Evolutionary conservation across 2,329 filamentous ascomycete genomes (phyloP), one percentile per base, ranked within the genome.

Genomic region (Calonectria pseudoturangicola): DNA sequence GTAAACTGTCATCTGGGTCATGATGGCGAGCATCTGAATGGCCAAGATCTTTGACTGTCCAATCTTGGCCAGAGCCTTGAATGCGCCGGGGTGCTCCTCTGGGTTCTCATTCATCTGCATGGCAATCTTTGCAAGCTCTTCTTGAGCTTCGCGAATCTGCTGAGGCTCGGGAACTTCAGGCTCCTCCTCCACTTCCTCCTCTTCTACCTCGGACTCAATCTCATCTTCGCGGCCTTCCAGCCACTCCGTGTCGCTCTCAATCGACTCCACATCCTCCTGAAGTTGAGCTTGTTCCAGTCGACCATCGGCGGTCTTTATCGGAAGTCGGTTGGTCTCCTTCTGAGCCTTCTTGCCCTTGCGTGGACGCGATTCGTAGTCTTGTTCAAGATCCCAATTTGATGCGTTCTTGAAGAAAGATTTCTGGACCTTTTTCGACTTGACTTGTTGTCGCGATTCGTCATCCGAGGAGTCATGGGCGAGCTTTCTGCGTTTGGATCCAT

Each of bases 1-100:
- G 88, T 96, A 99, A 15, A 98, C 92, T 0, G 96, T 91, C 82
- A 97, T 89, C 84, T 98, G 96, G 27, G 97, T 95, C 60, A 93
- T 94, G 75, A 99, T 87, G 8, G 94, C 93, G 73, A 99, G 89
- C 84, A 98, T 98, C 86, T 94, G 93, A 66, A 99, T 92, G 2
- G 93, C 92, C 16, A 90, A 84, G 74, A 96, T 92, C 16, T 88
- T 88, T 9, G 93, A 93, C 68, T 92, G 88, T 25, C 93, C 93
- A 77, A 98, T 91, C 79, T 93, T 91, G 39, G 92, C 93, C 79
- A 98, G 86, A 5, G 91, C 90, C 83, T 94, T 96, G 86, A 98
- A 93, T 25, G 92, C 91, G 51, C 92, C 92, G 48, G 93, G 90
- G 82, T 99, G 92, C 82, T 98, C 96, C 82, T 99, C 97, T 0